Conservation (phyloP, 2,329 filamentous ascomycete genomes). For the Curvularia hawaiiensis region DNA sequence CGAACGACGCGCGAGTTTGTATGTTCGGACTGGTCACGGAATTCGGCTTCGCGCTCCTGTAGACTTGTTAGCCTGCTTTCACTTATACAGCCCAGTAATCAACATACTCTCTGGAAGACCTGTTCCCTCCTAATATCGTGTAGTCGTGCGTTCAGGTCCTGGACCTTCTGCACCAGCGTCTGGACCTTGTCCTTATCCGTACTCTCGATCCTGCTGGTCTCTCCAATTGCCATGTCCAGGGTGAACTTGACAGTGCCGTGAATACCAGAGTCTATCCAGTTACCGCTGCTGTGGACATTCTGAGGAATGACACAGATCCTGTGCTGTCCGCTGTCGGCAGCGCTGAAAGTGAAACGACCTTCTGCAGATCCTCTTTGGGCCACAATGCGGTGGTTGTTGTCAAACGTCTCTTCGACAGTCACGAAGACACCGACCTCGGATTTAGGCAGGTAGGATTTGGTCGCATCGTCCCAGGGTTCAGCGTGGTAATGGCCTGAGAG, state of each 20-base stretch:
- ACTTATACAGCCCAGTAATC: not conserved
- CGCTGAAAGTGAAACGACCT: constrained; percentile 94
- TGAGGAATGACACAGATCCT: constrained; percentile 90
- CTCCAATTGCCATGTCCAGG: constrained; percentile 91
- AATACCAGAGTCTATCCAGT: constrained; percentile 72
- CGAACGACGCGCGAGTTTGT: constrained; percentile 91
- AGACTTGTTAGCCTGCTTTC: constrained; percentile 18
- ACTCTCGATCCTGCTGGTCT: constrained; percentile 91
- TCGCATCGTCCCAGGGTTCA: constrained; percentile 78
- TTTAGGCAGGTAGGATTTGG: constrained; percentile 72
- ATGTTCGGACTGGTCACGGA: constrained; percentile 94
- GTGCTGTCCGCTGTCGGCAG: constrained; percentile 94
- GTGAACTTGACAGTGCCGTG: constrained; percentile 82
- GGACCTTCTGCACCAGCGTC: constrained; percentile 85
- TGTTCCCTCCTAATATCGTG: constrained; percentile 92
- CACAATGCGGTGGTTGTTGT: constrained; percentile 96
- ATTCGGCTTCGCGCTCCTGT: constrained; percentile 95
- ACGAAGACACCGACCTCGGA: constrained; percentile 83
- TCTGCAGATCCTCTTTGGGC: constrained; percentile 76
- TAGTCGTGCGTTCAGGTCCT: constrained; percentile 85
- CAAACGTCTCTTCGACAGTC: constrained; percentile 94
- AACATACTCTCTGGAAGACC: constrained; percentile 84
- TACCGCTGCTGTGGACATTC: constrained; percentile 69
- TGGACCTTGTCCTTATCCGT: constrained; percentile 91
- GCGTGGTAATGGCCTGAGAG: constrained; percentile 78